Base-by-base conservation (phyloP, 306 rosid genomes). In the Benincasa hispida region DNA sequence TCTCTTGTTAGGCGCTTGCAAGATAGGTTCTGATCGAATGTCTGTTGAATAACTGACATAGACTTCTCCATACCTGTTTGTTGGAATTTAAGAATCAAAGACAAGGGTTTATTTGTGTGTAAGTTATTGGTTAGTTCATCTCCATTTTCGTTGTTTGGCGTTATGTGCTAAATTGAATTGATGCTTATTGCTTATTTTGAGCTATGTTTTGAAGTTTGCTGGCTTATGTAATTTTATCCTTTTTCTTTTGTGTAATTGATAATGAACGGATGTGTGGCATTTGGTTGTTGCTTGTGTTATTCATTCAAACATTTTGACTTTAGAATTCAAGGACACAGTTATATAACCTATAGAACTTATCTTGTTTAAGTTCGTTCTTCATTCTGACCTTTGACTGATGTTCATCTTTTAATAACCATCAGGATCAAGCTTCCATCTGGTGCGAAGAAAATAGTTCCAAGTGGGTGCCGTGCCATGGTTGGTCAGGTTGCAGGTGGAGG, bases 401-500 rank as follows among this genome's bases (percentile, higher is more conserved):
- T 30, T 57, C 34, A 21, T 5, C 22, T 0, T 18, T n/a, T 22
- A 17, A 11, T 6, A 28, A 77, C 27, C 14, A 55, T 35, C 81
- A 91, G 97, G 79, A 78, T 91, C 75, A 91, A 91, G 86, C 93
- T 91, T 45, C 97, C 97, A 21, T 91, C 97, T 13, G 93, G 97
- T 1, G 59, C 97, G 0, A 91, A 91, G 87, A 91, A 91, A 89
- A 84, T 89, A 56, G 83, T 89, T 53, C 93, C 97, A 27, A 91
- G 93, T 81, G 92, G 79, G 2, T 91, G 93, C 65, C 81, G 93
- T 37, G 97, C 97, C 37, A 89, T 91, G 97, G 83, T 91, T 56
- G 97, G 97, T 6, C 97, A 89, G 79, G 97, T 91, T 78, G 93
- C 97, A 0, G 97, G 93, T n/a, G 93, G 93, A 34, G 93, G 97